Percentiles rank a stretch among this genome's conserved stretches.
These are phyloP conservation scores for Farysia itapuensis DNA, from an alignment of 1,284 basidiomycete species.

Conservation along the genomic window DNA sequence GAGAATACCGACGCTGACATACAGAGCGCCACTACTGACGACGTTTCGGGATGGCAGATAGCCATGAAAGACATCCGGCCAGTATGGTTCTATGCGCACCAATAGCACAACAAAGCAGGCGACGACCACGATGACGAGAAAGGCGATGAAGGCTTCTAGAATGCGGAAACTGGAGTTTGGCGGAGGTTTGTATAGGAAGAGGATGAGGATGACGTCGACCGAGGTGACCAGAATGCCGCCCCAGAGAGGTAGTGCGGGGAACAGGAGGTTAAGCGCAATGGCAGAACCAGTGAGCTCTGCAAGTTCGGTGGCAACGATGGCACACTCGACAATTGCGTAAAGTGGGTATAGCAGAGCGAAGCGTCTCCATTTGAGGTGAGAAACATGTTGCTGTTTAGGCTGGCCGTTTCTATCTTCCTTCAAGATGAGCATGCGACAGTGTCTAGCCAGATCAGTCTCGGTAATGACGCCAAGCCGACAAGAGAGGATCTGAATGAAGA, in stretches of 20 bases:
- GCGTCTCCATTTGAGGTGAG: constrained; percentile 70
- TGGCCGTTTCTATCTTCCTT: constrained; percentile 53
- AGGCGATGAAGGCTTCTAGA: constrained; percentile 73
- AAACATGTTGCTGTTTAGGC: too few species aligned
- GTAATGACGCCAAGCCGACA: constrained; percentile 65
- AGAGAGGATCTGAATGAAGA: constrained; percentile 71
- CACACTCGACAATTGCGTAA: constrained; percentile 71
- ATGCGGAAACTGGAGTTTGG: constrained; percentile 58
- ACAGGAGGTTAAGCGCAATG: constrained; percentile 76
- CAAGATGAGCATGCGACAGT: constrained; percentile 47
- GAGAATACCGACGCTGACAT: constrained; percentile 70
- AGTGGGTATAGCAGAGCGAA: constrained; percentile 61
- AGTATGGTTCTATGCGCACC: constrained; percentile 72
- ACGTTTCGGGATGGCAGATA: constrained; percentile 74
- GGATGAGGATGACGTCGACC: constrained; percentile 77
- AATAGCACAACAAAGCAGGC: constrained; percentile 81
- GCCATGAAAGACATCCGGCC: constrained; percentile 80
- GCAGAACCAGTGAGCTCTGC: constrained; percentile 75
- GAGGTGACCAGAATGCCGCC: constrained; percentile 73
- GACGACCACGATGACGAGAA: constrained; percentile 62
- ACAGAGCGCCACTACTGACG: constrained; percentile 68
- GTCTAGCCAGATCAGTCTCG: constrained; percentile 53
- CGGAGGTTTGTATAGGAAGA: constrained; percentile 59
- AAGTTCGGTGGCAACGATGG: constrained; percentile 68
- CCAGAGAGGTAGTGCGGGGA: constrained; percentile 68